phyloP scores from a whole-genome alignment of 2,329 filamentous ascomycete genomes.

The Aschersonia sp. region DNA sequence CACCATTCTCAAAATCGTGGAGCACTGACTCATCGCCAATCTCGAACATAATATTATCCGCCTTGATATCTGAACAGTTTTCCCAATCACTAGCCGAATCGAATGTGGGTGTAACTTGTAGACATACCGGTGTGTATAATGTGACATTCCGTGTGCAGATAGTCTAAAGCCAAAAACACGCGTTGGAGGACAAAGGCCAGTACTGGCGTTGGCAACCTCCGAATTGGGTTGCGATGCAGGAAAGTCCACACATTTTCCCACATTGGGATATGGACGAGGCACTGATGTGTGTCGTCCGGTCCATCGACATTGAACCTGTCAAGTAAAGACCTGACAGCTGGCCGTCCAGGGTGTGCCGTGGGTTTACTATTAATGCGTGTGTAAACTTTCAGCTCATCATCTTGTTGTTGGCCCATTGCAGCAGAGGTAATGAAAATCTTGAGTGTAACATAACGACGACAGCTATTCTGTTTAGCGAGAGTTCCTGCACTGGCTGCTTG shows the following conservation, averaged over 20 bases:
- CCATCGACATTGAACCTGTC: constrained; percentile 22
- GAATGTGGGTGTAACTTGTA: not conserved
- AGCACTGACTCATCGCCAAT: constrained; percentile 25
- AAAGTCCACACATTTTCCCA: constrained; percentile 25
- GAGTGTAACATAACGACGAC: constrained; percentile 1
- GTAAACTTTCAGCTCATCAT: constrained; percentile 1
- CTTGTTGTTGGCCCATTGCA: not conserved
- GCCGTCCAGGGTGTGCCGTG: constrained; percentile 13
- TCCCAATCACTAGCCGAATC: not conserved
- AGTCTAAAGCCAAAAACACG: constrained; percentile 28
- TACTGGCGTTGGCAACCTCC: constrained; percentile 18
- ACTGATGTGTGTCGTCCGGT: constrained; percentile 19
- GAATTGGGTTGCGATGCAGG: constrained; percentile 22
- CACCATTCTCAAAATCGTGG: constrained; percentile 20
- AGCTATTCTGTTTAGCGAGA: not conserved
- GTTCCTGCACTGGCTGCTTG: too few species aligned
- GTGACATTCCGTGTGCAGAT: constrained; percentile 27
- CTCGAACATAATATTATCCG: constrained; percentile 30
- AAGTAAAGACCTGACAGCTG: constrained; percentile 16
- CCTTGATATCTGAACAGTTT: constrained; percentile 22
- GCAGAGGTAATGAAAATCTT: not conserved
- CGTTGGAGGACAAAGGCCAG: constrained; percentile 20
- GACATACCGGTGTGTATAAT: constrained; percentile 28
- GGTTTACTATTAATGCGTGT: not conserved
- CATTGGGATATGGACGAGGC: constrained; percentile 24